Evolutionary conservation across 257 asterid species (phyloP), one percentile per base, ranked within the genome.

Genomic region (Solanum medicagineum): DNA sequence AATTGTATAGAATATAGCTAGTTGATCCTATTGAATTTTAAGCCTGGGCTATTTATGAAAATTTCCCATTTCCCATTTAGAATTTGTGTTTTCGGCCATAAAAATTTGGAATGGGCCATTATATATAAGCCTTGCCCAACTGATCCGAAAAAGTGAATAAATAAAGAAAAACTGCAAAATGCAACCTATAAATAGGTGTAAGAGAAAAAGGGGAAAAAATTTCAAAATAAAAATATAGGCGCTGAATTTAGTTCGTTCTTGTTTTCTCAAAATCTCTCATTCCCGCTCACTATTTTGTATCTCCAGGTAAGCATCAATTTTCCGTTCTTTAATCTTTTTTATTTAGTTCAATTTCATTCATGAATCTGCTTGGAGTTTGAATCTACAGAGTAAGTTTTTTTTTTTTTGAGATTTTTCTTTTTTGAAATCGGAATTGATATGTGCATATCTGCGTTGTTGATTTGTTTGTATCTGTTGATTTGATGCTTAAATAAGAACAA

Each of bases 211-310:
- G 65, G 57, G 0, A 16, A 7, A 40, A 8, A 6, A 2, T 15
- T 53, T 24, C 5, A 77, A 77, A 26, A 2, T 26, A 79, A 77
- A 53, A 26, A 77, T 45, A n/a, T 45, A 45, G 57, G 57, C 81
- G 63, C 26, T 14, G 59, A 49, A 36, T 36, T 36, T 36, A 36
- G 2, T 49, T 47, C 47, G 42, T n/a, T 74, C 7, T 74, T 13
- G 12, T 44, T 62, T 6, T 49, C 81, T 77, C 26, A 79, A 79
- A 79, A 79, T 26, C 9, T 24, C n/a, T 26, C 65, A 79, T 79
- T 79, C 83, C 83, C 83, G 65, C 83, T 14, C 65, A 26, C 83
- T 79, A 26, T 53, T 79, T 40, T 7, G 19, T 16, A 79, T 53
- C 45, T 26, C 83, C 65, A 53, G 65, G 65, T 42, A 53, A 79